phyloP scores from a whole-genome alignment of 192 early-diverging fungal genomes.

The Coemansia sp. region DNA sequence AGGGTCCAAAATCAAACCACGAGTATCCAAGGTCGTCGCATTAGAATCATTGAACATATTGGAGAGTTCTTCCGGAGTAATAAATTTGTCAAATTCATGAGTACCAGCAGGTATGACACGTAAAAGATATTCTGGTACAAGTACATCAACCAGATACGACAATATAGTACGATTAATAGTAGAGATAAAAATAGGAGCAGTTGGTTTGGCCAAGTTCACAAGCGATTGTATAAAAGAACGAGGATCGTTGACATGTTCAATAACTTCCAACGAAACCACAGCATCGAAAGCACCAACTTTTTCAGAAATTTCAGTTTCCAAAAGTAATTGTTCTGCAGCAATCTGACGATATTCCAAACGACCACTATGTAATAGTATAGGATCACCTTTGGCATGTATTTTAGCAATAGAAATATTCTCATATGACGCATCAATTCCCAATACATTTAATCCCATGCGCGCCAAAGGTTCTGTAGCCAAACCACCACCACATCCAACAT shows the following conservation, averaged over 20 bases:
- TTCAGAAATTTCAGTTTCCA: conserved; percentile 23
- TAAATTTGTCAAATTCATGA: conserved; percentile 82
- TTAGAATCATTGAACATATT: conserved; percentile 50
- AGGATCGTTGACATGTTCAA: conserved; percentile 87
- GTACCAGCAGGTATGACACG: conserved; percentile 79
- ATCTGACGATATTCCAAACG: conserved; percentile 39
- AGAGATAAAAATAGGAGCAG: conserved; percentile 74
- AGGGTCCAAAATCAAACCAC: conserved; percentile 60
- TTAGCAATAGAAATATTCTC: conserved; percentile 83
- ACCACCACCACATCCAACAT: conserved; percentile 96
- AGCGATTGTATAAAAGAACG: conserved; percentile 68
- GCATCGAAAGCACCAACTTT: conserved; percentile 62
- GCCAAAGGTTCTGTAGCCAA: conserved; percentile 81
- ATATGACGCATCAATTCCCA: conserved; percentile 82
- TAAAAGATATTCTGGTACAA: conserved; percentile 79
- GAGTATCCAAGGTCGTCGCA: conserved; percentile 51
- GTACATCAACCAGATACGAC: conserved; percentile 74
- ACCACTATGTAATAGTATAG: conserved; percentile 52
- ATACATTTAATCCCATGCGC: conserved; percentile 69
- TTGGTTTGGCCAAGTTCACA: conserved; percentile 63
- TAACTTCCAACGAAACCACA: conserved; percentile 85
- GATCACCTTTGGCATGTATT: conserved; percentile 70
- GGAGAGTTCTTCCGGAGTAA: conserved; percentile 67
- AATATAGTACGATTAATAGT: conserved; percentile 87
- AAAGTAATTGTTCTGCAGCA: conserved; percentile 60